Percentiles rank a stretch among this genome's conserved stretches.
phyloP scores from a whole-genome alignment of 2,329 filamentous ascomycete species.

The Nothomitra cinnamomea region DNA sequence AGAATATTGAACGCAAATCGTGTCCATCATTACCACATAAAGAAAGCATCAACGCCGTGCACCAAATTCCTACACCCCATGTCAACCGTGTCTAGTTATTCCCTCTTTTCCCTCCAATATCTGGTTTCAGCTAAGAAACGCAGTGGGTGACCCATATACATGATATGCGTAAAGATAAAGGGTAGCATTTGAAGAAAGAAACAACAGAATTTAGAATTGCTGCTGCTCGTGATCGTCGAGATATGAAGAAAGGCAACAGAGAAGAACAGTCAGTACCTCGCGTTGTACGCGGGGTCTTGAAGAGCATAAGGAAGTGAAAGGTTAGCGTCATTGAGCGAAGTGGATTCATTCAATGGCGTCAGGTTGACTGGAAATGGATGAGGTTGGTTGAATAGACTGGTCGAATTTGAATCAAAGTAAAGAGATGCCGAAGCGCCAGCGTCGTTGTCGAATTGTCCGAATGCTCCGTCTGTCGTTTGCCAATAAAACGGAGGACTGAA shows the following conservation, averaged over 20 bases:
- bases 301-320: not conserved
- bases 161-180: not conserved
- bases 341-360: not conserved
- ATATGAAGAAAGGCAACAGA: not conserved
- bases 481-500: no score
- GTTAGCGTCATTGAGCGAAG: not conserved
- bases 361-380: not conserved
- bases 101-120: no score
- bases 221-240: not conserved
- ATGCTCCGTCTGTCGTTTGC: no score
- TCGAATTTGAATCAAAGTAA: not conserved
- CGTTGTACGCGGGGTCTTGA: not conserved
- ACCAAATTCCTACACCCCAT: no score
- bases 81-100: no score
- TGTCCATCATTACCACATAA: no score
- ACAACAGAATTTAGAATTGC: constrained; percentile 1
- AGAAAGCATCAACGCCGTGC: no score
- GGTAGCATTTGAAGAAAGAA: not conserved
- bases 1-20: no score
- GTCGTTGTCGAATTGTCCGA: not conserved
- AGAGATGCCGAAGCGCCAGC: not conserved
- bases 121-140: no score
- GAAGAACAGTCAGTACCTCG: not conserved
- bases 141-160: no score
- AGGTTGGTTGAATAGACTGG: not conserved